Percentiles rank a stretch among this genome's conserved stretches.
phyloP scores from a whole-genome alignment of 1,139 yeast genomes.

The Insectozyma bohioensis region DNA sequence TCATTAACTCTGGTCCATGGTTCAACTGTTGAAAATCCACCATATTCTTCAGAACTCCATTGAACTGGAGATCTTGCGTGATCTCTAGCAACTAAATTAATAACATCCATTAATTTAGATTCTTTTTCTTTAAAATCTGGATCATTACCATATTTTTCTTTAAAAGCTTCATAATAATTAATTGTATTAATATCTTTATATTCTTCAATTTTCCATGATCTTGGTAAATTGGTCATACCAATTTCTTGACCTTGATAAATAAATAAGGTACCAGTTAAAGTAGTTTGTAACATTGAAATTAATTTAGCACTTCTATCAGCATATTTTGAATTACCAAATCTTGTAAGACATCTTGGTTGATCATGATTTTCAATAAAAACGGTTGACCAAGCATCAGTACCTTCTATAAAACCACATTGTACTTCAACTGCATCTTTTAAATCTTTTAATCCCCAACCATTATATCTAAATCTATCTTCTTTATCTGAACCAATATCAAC shows the following conservation, averaged over 20 bases:
- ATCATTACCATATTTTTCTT: conserved; percentile 29
- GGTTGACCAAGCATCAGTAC: conserved; percentile 62
- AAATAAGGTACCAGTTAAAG: conserved; percentile 57
- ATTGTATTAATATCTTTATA: conserved; percentile 51
- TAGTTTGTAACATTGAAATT: conserved; percentile 44
- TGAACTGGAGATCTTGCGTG: conserved; percentile 61
- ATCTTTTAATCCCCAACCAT: conserved; percentile 38
- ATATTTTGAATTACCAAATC: conserved; percentile 47
- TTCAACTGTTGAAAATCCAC: conserved; percentile 48
- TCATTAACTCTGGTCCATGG: conserved; percentile 61
- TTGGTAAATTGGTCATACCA: conserved; percentile 52
- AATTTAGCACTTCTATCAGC: conserved; percentile 42
- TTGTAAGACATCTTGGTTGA: conserved; percentile 52
- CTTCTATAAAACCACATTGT: conserved; percentile 40
- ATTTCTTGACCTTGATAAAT: conserved; percentile 64
- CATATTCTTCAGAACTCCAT: conserved; percentile 47
- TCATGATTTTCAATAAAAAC: conserved; percentile 59
- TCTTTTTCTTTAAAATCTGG: conserved; percentile 27
- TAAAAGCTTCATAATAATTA: conserved; percentile 40
- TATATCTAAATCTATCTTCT: conserved; percentile 32
- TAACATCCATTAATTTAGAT: conserved; percentile 28
- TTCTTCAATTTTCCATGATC: conserved; percentile 48
- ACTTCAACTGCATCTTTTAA: conserved; percentile 41
- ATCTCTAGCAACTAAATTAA: conserved; percentile 48
- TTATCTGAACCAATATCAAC: conserved; percentile 43